These are phyloP conservation scores for Zoysia pacifica DNA, from an alignment of 176 grass and related monocot genomes.

Conservation along the genomic window DNA sequence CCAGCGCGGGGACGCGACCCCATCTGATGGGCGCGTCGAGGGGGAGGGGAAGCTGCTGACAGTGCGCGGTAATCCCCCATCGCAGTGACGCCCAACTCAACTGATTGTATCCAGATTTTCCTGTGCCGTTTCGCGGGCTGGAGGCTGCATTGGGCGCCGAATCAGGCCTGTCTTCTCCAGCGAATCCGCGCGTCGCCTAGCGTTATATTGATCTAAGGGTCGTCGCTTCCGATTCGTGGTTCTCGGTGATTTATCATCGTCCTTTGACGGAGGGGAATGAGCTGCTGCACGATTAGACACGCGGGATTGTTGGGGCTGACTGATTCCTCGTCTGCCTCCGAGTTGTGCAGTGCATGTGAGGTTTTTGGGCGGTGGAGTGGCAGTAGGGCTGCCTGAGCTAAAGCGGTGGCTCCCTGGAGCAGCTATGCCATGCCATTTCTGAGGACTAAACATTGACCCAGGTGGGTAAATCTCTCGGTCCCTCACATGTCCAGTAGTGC, in stretches of 20 bases:
- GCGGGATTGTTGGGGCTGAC: not conserved
- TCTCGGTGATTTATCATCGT: too few relatives aligned
- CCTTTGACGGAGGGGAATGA: not conserved
- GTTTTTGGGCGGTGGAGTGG: not conserved
- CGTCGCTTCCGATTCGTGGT: not conserved
- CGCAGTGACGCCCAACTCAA: not conserved
- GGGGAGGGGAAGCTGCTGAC: constrained; percentile 16
- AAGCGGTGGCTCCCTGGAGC: too few relatives aligned
- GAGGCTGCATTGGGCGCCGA: constrained; percentile 42
- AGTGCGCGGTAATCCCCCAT: constrained; percentile 17
- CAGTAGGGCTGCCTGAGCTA: not conserved
- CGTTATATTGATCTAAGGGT: constrained; percentile 45
- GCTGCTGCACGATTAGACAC: not conserved
- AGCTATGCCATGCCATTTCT: too few relatives aligned
- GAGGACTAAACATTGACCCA: too few relatives aligned
- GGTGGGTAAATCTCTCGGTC: too few relatives aligned
- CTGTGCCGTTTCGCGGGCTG: not conserved
- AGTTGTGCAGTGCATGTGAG: not conserved
- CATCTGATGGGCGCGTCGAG: constrained; percentile 16
- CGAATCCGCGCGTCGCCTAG: not conserved
- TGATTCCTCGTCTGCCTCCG: not conserved
- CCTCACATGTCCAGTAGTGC: too few relatives aligned
- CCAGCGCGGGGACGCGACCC: too few relatives aligned
- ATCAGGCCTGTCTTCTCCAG: not conserved
- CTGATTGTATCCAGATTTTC: constrained; percentile 1